Evolutionary conservation across 2,329 filamentous ascomycete species (phyloP).

Genomic region (Hansfordia pulvinata): DNA sequence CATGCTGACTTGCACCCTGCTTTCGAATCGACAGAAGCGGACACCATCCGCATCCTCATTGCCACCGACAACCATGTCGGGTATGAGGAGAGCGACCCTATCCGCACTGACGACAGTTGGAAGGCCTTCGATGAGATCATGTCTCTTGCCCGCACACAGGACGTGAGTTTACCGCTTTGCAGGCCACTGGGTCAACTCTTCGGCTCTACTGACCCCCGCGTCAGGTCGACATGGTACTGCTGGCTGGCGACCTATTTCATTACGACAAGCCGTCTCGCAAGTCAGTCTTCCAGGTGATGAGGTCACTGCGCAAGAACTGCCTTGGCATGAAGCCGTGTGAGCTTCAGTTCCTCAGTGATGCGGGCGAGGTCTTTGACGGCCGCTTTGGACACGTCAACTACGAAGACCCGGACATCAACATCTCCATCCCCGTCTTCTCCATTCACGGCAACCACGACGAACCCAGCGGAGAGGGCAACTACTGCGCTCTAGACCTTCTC

Average conservation of each 20-base stretch:
- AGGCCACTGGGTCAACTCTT: too few relatives aligned
- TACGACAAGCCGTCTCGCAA: conserved; percentile 96
- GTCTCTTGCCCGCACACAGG: conserved; percentile 69
- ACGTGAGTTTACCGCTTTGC: too few relatives aligned
- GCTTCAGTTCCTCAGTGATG: conserved; percentile 87
- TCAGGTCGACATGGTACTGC: conserved; percentile 85
- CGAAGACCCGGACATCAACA: conserved; percentile 92
- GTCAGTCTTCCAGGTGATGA: conserved; percentile 95
- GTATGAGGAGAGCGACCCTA: conserved; percentile 83
- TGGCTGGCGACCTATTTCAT: conserved; percentile 92
- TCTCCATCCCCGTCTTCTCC: conserved; percentile 93
- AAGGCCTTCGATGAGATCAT: conserved; percentile 91
- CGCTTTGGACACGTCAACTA: conserved; percentile 95
- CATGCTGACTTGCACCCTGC: too few relatives aligned
- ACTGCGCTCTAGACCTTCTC: conserved; percentile 79
- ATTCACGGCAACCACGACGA: conserved; percentile 99
- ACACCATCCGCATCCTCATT: conserved; percentile 89
- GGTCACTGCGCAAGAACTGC: conserved; percentile 83
- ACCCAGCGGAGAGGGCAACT: conserved; percentile 88
- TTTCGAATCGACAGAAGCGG: conserved; percentile 31
- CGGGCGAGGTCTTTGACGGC: conserved; percentile 77
- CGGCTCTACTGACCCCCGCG: conserved; percentile 3
- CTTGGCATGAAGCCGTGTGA: conserved; percentile 92
- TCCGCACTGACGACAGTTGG: conserved; percentile 96
- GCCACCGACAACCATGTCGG: conserved; percentile 97